Evolutionary conservation across 2,329 filamentous ascomycete species (phyloP), one percentile per base, ranked within the genome.

Genomic region (Paramyrothecium roridum): DNA sequence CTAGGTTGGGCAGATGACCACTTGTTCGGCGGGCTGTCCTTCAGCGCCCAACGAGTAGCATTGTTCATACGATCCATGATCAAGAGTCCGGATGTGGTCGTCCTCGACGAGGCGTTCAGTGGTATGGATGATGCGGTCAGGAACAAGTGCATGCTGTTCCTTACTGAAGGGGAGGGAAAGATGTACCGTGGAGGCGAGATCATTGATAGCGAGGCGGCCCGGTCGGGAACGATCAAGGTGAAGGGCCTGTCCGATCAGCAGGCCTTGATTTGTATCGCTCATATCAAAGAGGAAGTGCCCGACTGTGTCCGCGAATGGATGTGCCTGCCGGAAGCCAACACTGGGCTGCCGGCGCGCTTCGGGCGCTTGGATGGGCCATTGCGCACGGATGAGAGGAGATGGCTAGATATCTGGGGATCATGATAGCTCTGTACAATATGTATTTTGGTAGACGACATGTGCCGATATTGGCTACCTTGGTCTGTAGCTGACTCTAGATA

Each of bases 201-300:
- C 30, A 70, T 81, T 0, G 74, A 81, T 13, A 84, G 79, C 56
- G 72, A 80, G 2, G 69, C 71, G 1, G 70, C 75, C 8, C 74
- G 72, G 54, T 62, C 71, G 0, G 81, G 76, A 0, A 66, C 69
- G 2, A 76, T 84, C 1, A 77, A 72, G 21, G 73, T 93, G 4
- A 67, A 65, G 1, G 91, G 91, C 0, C 72, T 97, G 54, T 79
- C 80, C 2, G 76, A 85, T 1, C 71, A 84, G 21, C 93, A 98
- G 73, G 92, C 92, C 1, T 74, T 99, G 53, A 82, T 98, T n/a
- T 91, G 93, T 60, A 93, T 98, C 57, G 95, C 91, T 58, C 95
- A 99, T 73, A 81, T 93, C 57, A 87, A 86, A 59, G 92, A 96
- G 64, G 95, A 99, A 71, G 89, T 98, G 11, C 95, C 95, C 0